Evolutionary conservation across 2,329 filamentous ascomycete genomes (phyloP).

Genomic region (Nothomitra cinnamomea): DNA sequence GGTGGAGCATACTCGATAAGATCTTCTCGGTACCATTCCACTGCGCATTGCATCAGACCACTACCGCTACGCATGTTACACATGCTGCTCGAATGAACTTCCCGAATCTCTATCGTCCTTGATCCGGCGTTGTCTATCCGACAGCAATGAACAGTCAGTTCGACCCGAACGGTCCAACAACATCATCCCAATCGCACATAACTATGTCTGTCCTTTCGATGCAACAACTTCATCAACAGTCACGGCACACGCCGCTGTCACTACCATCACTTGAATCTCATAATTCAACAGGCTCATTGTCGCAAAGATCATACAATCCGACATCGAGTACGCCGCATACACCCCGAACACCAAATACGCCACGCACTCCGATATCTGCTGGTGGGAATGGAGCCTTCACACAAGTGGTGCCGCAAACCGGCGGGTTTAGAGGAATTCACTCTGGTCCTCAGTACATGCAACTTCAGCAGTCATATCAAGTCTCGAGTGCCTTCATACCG

Average conservation of each 20-base stretch:
- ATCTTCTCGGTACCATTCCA: background rate
- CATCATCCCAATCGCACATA: background rate
- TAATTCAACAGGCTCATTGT: constrained; percentile 27
- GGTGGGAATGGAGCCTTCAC: constrained; percentile 38
- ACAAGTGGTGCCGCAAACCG: constrained; percentile 28
- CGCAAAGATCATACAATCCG: constrained; percentile 39
- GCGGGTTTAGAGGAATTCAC: constrained; percentile 10
- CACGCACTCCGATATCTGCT: constrained; percentile 40
- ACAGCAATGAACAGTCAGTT: background rate
- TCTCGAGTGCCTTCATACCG: constrained; percentile 39
- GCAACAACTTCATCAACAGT: constrained; percentile 21
- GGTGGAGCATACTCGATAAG: background rate
- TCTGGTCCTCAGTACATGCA: constrained; percentile 19
- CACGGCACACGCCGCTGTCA: constrained; percentile 34
- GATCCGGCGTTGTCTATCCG: background rate
- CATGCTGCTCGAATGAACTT: background rate
- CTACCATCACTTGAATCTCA: constrained; percentile 38
- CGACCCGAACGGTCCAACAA: background rate
- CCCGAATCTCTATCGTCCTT: background rate
- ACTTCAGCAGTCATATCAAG: constrained; percentile 23
- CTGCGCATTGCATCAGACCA: background rate
- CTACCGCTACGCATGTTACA: background rate
- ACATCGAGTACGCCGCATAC: constrained; percentile 36
- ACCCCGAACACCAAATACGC: constrained; percentile 44
- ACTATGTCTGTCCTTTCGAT: constrained; percentile 1